Evolutionary conservation across 768 basidiomycete genomes (phyloP), one percentile per base, ranked within the genome.

Genomic region (Lactarius hengduanensis): DNA sequence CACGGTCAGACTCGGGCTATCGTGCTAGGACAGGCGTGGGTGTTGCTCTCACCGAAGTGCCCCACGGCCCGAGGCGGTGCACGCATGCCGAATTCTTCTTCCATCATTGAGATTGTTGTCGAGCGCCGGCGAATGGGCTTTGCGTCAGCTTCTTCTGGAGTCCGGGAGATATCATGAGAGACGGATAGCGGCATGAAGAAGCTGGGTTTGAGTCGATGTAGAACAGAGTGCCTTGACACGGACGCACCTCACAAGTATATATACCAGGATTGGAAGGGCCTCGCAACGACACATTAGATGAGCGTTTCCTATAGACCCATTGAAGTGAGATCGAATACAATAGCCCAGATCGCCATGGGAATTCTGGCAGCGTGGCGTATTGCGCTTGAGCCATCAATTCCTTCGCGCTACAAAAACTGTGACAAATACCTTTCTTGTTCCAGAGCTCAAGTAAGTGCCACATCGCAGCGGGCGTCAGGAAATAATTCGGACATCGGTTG

Each of bases 51-150:
- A 66, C 65, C 65, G 26, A 62, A 58, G 57, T 28, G 60, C 16
- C 30, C 43, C 28, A 9, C 15, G 16, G 45, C 11, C 16, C 22
- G 57, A 10, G 50, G 57, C 10, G 47, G 61, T 36, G 53, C 30
- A 4, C 61, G 6, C 22, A 62, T 58, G 50, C 65, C 65, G 38
- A 66, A 43, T 30, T 66, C 65, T 43, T 58, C 50, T 50, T 66
- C 65, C 65, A 66, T 58, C 57, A 53, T 36, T 13, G 61, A 62
- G 32, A 66, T 62, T 3, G 57, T 62, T 55, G 65, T 66, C 32
- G 65, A 66, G 34, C 28, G 28, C 32, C 65, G 47, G 40, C 61
- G 61, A 32, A 15, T 10, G 26, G 57, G 61, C n/a, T 9, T 2
- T 20, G 4, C 50, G 4, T 59, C 47, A 10, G 11, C 30, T 16